Percentiles rank a stretch among this genome's conserved stretches.
phyloP scores from a whole-genome alignment of 208 protist genomes.

The Crithidia sp. region DNA sequence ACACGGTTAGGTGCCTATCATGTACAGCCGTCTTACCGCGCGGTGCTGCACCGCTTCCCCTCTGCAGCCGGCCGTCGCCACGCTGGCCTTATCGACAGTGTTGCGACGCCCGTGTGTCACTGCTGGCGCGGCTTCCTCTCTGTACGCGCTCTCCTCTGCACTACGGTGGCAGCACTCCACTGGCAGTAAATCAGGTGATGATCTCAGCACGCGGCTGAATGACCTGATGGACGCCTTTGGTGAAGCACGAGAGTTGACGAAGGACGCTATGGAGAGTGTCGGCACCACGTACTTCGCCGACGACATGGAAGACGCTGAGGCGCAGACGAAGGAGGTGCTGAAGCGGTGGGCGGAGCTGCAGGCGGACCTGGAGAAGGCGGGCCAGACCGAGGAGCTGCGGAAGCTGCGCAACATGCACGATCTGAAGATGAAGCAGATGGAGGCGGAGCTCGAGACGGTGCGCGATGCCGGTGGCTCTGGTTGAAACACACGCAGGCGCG shows the following conservation, averaged over 20 bases:
- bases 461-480: conserved; percentile 29
- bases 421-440: conserved; percentile 75
- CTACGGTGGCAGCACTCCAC: neutral
- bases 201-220: conserved; percentile 39
- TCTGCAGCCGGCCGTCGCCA: neutral
- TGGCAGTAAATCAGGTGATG: conserved; percentile 8
- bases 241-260: conserved; percentile 71
- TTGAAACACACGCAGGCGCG: neutral
- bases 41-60: neutral
- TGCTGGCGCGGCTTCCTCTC: neutral
- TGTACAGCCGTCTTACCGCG: neutral
- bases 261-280: conserved; percentile 65
- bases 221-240: conserved; percentile 67
- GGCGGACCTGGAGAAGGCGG: conserved; percentile 27
- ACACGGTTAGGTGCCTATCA: neutral
- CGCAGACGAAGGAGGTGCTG: conserved; percentile 56
- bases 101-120: neutral
- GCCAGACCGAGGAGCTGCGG: conserved; percentile 35
- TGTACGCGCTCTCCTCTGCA: neutral
- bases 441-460: conserved; percentile 59
- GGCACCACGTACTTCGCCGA: conserved; percentile 75
- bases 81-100: neutral
- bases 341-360: conserved; percentile 55
- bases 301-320: conserved; percentile 70
- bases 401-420: conserved; percentile 57